Evolutionary conservation across 2,329 filamentous ascomycete species (phyloP).

Genomic region (Geoglossum cookeanum): DNA sequence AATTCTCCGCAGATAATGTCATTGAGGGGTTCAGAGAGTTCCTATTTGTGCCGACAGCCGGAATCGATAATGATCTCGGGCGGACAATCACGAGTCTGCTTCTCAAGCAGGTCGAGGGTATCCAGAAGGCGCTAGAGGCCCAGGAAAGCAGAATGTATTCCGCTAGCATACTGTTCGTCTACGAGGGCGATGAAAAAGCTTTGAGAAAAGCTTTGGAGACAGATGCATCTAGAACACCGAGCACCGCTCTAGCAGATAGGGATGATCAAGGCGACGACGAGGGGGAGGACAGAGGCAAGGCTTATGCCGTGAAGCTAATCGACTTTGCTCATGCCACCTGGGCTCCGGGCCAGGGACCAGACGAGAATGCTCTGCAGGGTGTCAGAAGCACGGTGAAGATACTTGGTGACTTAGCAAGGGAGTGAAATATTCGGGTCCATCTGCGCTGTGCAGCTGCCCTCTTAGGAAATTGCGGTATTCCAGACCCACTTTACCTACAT

Average conservation of each 20-base stretch:
- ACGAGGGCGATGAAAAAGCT: constrained; percentile 41
- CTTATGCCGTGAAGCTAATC: constrained; percentile 72
- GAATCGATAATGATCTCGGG: constrained; percentile 22
- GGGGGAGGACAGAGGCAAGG: constrained; percentile 36
- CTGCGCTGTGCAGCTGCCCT: not conserved
- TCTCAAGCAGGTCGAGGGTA: constrained; percentile 21
- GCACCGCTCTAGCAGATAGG: constrained; percentile 12
- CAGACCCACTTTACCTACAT: not conserved
- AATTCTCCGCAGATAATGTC: constrained; percentile 35
- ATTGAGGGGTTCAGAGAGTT: constrained; percentile 38
- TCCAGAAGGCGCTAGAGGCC: constrained; percentile 30
- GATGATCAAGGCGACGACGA: constrained; percentile 33
- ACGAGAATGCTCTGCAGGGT: constrained; percentile 64
- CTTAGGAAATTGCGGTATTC: not conserved
- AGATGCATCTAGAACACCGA: constrained; percentile 16
- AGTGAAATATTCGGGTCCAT: not conserved
- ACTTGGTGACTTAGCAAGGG: constrained; percentile 23
- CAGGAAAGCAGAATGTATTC: constrained; percentile 50
- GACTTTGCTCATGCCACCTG: constrained; percentile 90
- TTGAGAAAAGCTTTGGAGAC: constrained; percentile 30
- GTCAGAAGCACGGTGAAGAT: constrained; percentile 53
- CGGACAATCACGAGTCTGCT: constrained; percentile 24
- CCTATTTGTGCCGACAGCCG: constrained; percentile 26
- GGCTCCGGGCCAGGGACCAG: constrained; percentile 62
- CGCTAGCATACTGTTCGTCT: constrained; percentile 43